Conservation (phyloP, 1,284 basidiomycete species). For the Pseudozyma sp. region DNA sequence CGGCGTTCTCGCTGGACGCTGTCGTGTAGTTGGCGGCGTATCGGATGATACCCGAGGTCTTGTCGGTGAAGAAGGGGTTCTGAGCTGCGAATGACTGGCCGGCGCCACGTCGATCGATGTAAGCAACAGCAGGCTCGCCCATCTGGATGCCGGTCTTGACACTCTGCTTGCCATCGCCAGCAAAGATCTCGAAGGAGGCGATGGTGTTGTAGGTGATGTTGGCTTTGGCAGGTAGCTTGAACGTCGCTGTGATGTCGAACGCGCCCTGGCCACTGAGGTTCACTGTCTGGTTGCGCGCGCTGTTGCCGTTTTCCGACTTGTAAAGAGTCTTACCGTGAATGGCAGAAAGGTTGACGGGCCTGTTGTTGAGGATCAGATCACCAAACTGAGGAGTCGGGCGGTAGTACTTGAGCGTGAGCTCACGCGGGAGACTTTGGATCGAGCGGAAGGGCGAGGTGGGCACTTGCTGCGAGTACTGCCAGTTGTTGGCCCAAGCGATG, state of each 20-base stretch:
- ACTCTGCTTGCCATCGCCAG: constrained; percentile 37
- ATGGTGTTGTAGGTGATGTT: constrained; percentile 44
- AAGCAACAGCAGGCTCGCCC: constrained; percentile 63
- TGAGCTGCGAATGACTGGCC: constrained; percentile 56
- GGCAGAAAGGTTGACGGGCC: constrained; percentile 62
- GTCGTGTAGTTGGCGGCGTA: constrained; percentile 44
- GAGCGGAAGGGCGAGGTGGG: constrained; percentile 70
- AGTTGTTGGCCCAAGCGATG: constrained; percentile 70
- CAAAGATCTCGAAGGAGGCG: constrained; percentile 42
- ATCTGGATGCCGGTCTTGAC: constrained; percentile 51
- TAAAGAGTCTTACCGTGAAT: constrained; percentile 49
- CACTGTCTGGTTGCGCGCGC: constrained; percentile 55
- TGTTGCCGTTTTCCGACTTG: constrained; percentile 17
- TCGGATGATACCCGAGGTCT: constrained; percentile 48
- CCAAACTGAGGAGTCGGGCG: constrained; percentile 55
- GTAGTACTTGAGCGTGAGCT: constrained; percentile 64
- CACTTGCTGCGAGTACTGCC: constrained; percentile 69
- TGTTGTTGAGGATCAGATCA: constrained; percentile 67
- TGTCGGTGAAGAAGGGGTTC: constrained; percentile 69
- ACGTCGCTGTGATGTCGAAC: constrained; percentile 66
- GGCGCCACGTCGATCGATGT: constrained; percentile 66
- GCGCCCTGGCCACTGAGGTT: constrained; percentile 61
- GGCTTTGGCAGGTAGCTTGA: constrained; percentile 44
- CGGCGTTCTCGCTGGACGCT: constrained; percentile 4
- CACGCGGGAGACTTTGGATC: constrained; percentile 65